These are phyloP conservation scores for Paraphoma sp. DNA, from an alignment of 2,329 filamentous ascomycete genomes.

Conservation along the genomic window DNA sequence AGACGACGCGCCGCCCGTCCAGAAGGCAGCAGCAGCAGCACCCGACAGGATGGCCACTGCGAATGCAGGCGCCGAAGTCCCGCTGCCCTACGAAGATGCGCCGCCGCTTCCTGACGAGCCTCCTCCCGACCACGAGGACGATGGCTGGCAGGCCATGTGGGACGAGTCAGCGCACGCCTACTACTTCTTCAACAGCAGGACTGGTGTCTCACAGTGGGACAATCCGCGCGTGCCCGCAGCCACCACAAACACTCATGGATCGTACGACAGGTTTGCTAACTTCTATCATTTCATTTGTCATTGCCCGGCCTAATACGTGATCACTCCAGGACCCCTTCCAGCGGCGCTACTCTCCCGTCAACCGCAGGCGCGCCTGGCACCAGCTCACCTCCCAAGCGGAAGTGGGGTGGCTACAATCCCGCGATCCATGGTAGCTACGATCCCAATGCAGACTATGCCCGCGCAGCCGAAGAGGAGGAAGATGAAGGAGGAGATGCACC, in stretches of 20 bases:
- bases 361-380: slow-evolving; percentile 41
- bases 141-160: slow-evolving; percentile 85
- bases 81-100: slow-evolving; percentile 37
- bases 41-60: slow-evolving; percentile 17
- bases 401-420: slow-evolving; percentile 85
- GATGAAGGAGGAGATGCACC: slow-evolving; percentile 41
- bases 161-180: slow-evolving; percentile 71
- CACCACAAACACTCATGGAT: slow-evolving; percentile 26
- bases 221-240: slow-evolving; percentile 76
- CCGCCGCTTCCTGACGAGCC: slow-evolving; percentile 59
- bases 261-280: slow-evolving; percentile 48
- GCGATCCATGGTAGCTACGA: slow-evolving; percentile 97
- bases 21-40: slow-evolving; percentile 7
- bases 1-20: slow-evolving; percentile 9
- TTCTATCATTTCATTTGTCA: slow-evolving; percentile 33
- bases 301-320: slow-evolving; percentile 41
- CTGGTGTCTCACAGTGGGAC: slow-evolving; percentile 77
- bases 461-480: slow-evolving; percentile 48
- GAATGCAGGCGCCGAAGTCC: slow-evolving; percentile 16
- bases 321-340: slow-evolving; percentile 28
- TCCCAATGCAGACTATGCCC: slow-evolving; percentile 91
- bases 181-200: slow-evolving; percentile 87
- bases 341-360: slow-evolving; percentile 34
- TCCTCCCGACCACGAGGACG: slow-evolving; percentile 54
- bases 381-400: slow-evolving; percentile 43